Evolutionary conservation across 2,329 filamentous ascomycete genomes (phyloP).

Genomic region (Mycocentrospora acerina): DNA sequence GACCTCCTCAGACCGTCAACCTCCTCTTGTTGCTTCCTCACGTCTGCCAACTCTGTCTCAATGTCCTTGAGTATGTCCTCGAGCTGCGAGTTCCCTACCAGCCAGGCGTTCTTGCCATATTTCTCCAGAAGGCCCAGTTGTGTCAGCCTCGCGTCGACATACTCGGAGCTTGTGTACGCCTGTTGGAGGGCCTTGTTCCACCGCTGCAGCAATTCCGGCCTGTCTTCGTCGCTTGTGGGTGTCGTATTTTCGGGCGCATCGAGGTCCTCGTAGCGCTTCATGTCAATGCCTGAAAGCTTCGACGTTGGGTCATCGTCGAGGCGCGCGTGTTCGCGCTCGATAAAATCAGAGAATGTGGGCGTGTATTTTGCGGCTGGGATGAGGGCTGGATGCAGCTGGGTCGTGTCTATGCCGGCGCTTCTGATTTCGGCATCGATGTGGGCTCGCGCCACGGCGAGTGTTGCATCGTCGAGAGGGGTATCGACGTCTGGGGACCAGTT

Average conservation of each 20-base stretch:
- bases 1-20: slow-evolving; percentile 70
- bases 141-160: slow-evolving; percentile 57
- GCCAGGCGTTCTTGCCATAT: slow-evolving; percentile 88
- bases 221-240: slow-evolving; percentile 40
- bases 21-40: slow-evolving; percentile 69
- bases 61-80: slow-evolving; percentile 70
- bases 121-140: slow-evolving; percentile 75
- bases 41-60: slow-evolving; percentile 72
- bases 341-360: slow-evolving; percentile 64
- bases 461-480: slow-evolving; percentile 62
- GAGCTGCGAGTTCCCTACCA: slow-evolving; percentile 77
- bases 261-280: slow-evolving; percentile 80
- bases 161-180: slow-evolving; percentile 60
- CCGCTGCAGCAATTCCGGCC: slow-evolving; percentile 42
- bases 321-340: slow-evolving; percentile 69
- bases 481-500: slow-evolving; percentile 80
- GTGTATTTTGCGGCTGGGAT: slow-evolving; percentile 51
- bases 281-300: slow-evolving; percentile 66
- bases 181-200: slow-evolving; percentile 56
- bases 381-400: slow-evolving; percentile 60
- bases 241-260: slow-evolving; percentile 54
- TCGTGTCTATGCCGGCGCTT: slow-evolving; percentile 45
- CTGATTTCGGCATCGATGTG: slow-evolving; percentile 75
- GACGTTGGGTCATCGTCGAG: slow-evolving; percentile 55
- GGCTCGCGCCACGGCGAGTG: slow-evolving; percentile 71